Percentiles rank a stretch among this genome's conserved stretches.
Evolutionary conservation across 2,329 filamentous ascomycete genomes (phyloP).

Genomic region (Atkinsonella texensis): DNA sequence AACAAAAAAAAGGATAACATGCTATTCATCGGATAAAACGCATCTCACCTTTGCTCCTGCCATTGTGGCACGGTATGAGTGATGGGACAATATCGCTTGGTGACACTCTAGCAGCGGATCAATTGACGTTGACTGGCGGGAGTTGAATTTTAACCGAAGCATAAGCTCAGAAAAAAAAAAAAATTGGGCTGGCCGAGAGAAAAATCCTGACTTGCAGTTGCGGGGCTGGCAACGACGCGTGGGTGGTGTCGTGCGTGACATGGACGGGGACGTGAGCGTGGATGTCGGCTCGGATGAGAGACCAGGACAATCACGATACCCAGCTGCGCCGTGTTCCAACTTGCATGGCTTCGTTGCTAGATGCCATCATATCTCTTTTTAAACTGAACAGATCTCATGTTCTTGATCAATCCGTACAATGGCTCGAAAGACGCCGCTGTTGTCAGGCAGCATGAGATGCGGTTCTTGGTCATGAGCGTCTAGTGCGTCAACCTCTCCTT

Average conservation of each 20-base stretch:
- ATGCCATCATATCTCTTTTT: neutral
- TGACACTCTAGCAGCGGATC: conserved; percentile 2
- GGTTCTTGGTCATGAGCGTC: neutral
- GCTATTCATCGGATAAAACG: neutral
- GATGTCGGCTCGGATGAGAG: too few relatives aligned
- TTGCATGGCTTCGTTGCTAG: neutral
- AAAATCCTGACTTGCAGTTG: conserved; percentile 4
- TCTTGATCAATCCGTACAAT: neutral
- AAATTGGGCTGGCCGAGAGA: neutral
- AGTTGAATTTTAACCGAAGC: neutral
- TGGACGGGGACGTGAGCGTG: too few relatives aligned
- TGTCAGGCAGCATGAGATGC: neutral
- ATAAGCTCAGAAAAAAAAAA: neutral
- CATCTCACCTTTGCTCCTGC: conserved; percentile 12
- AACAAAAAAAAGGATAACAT: neutral
- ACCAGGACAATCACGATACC: neutral
- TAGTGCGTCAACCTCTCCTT: neutral
- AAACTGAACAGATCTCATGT: neutral
- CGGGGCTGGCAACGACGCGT: neutral
- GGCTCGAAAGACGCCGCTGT: neutral
- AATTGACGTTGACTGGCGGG: neutral
- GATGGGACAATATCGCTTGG: neutral
- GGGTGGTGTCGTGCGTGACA: neutral
- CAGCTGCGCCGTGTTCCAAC: neutral
- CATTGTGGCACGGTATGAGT: conserved; percentile 7